A percentile compares a stretch with the other conserved stretches of the same genome.
Evolutionary conservation across 2,329 filamentous ascomycete species (phyloP).

Genomic region (Phoma sp.): DNA sequence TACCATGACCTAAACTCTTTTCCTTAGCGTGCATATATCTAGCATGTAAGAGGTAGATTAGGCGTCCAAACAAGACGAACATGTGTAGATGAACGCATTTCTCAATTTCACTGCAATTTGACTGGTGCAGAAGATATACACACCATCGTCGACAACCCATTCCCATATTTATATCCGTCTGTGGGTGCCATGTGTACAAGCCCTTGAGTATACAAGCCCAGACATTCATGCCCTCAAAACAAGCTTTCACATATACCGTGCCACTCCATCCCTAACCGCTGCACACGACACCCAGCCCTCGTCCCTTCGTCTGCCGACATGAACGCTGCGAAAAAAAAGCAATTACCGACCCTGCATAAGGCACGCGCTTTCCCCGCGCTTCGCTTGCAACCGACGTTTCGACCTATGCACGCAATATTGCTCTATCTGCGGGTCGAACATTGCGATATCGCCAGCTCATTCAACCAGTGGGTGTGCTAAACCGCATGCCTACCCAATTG

Average conservation of each 20-base stretch:
- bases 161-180: too few relatives aligned
- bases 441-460: too few relatives aligned
- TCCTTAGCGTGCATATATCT: background rate
- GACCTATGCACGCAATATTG: slow-evolving; percentile 7
- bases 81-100: slow-evolving; percentile 10
- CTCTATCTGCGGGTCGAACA: background rate
- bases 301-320: slow-evolving; percentile 2
- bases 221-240: background rate
- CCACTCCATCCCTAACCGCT: background rate
- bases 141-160: too few relatives aligned
- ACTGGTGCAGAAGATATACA: too few relatives aligned
- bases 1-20: slow-evolving; percentile 35
- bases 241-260: background rate
- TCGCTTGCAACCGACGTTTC: slow-evolving; percentile 13
- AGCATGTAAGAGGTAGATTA: slow-evolving; percentile 8
- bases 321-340: slow-evolving; percentile 1
- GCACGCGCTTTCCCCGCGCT: slow-evolving; percentile 14
- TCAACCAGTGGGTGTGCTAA: too few relatives aligned
- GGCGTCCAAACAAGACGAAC: background rate
- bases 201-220: too few relatives aligned
- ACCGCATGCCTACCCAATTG: too few relatives aligned
- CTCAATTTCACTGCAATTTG: background rate
- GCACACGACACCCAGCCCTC: background rate
- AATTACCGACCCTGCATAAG: slow-evolving; percentile 9
- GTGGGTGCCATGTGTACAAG: too few relatives aligned